Base-by-base conservation (phyloP, 2,329 filamentous ascomycete genomes). In the Blumeriella jaapii region DNA sequence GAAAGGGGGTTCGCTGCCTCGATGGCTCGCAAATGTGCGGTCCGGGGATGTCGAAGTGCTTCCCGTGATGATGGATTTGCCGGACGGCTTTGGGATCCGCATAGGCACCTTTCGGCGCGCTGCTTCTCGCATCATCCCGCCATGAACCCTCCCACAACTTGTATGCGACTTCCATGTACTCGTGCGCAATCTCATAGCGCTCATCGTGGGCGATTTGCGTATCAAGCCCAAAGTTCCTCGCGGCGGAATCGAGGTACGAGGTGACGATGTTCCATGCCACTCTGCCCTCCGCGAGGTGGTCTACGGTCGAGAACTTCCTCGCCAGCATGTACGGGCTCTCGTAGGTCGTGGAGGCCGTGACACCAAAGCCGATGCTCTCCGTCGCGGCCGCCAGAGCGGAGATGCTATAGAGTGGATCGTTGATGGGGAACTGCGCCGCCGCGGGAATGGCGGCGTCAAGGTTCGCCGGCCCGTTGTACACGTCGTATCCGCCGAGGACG, bases 381-480 rank as follows among this genome's bases (percentile, higher is more conserved):
- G 78, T 82, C 0, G 63, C 76, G 1, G 76, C 75, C 1, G 77
- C 76, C 74, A 82, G 78, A 2, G 76, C 74, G 2, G 75, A 65
- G 0, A 82, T 62, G 2, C 75, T 65, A 1, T 69, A 66, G 2
- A 82, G 50, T 0, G 77, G 77, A 51, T 82, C 77, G 40, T 78
- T 80, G n/a, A 81, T 72, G 0, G 78, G 78, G 67, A 74, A 82
- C 54, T 82, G 78, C 0, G 76, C 73, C 1, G 74, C 78, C 0
- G 73, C 71, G 1, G 64, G 54, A 31, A 79, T 67, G 0, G 74
- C 71, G 0, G 76, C 68, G 3, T 68, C 65, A 2, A 81, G 61
- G 40, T 71, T 76, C 3, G 61, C 56, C 0, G 71, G 71, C 0
- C 74, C 68, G 40, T 73, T 72, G 56, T 80, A 82, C 4, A 82